phyloP scores from a whole-genome alignment of 768 basidiomycete species.

The Agaricus subrufescens region DNA sequence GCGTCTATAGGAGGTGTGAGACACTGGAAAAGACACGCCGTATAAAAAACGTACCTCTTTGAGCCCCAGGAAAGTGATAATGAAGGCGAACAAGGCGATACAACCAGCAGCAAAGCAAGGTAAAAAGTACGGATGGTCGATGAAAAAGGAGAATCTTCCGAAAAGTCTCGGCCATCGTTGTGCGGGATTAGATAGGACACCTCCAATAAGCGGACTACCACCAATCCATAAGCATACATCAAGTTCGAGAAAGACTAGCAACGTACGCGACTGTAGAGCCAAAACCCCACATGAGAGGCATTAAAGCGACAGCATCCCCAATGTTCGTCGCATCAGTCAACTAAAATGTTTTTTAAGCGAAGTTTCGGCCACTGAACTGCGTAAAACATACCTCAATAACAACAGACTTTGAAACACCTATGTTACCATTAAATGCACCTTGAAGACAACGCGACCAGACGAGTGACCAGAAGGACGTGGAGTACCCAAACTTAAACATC shows the following conservation, averaged over 20 bases:
- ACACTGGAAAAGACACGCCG: not conserved
- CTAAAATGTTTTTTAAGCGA: conserved; percentile 15
- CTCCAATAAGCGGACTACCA: conserved; percentile 60
- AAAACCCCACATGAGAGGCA: conserved; percentile 29
- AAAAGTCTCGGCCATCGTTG: conserved; percentile 56
- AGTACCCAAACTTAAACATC: conserved; percentile 38
- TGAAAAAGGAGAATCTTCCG: conserved; percentile 34
- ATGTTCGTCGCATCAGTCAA: conserved; percentile 34
- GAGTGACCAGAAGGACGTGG: conserved; percentile 31
- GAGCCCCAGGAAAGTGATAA: conserved; percentile 29
- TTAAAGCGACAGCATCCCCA: conserved; percentile 30
- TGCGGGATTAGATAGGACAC: conserved; percentile 56
- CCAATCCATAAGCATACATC: not conserved
- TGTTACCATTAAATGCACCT: conserved; percentile 37
- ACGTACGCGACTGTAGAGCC: conserved; percentile 28
- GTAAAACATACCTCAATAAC: conserved; percentile 34
- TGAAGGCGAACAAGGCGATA: conserved; percentile 29
- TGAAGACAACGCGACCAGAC: conserved; percentile 25
- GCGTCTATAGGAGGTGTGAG: conserved; percentile 19
- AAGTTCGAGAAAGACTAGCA: not conserved
- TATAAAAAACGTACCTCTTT: conserved; percentile 35
- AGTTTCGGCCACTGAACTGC: not conserved
- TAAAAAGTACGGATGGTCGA: conserved; percentile 40
- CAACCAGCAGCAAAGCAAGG: conserved; percentile 37
- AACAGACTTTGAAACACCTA: conserved; percentile 37